Conservation (phyloP, 306 rosid species). For the Senna tora region DNA sequence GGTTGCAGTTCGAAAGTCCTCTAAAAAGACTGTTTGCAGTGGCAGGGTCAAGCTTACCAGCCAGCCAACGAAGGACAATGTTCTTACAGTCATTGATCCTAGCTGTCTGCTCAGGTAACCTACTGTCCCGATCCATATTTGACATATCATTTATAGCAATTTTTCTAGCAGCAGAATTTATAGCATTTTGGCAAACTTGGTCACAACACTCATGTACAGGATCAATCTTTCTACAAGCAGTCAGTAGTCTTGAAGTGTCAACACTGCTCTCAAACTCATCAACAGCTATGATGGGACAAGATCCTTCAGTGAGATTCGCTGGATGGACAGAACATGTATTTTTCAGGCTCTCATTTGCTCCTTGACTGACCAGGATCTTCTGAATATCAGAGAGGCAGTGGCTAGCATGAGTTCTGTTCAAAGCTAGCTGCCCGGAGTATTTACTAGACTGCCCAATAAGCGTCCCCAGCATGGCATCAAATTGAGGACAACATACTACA, state of each 20-base stretch:
- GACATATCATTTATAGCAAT: slow-evolving; percentile 53
- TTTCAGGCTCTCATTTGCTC: slow-evolving; percentile 53
- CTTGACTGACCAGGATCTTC: slow-evolving; percentile 61
- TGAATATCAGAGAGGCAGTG: slow-evolving; percentile 71
- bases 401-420: slow-evolving; percentile 55
- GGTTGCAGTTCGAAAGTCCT: slow-evolving; percentile 70
- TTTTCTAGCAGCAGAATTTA: slow-evolving; percentile 55
- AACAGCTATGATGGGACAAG: slow-evolving; percentile 56
- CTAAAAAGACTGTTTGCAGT: slow-evolving; percentile 57
- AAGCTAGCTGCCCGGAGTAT: slow-evolving; percentile 57
- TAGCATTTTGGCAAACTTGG: slow-evolving; percentile 66
- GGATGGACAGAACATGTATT: slow-evolving; percentile 54
- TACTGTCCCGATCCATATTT: slow-evolving; percentile 36
- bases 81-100: slow-evolving; percentile 59
- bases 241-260: slow-evolving; percentile 58
- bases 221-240: slow-evolving; percentile 66
- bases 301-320: slow-evolving; percentile 58
- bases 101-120: slow-evolving; percentile 34
- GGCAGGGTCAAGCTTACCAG: slow-evolving; percentile 56
- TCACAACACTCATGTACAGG: slow-evolving; percentile 68
- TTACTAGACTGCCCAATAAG: slow-evolving; percentile 69
- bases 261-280: slow-evolving; percentile 60
- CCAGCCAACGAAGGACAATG: slow-evolving; percentile 65
- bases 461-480: slow-evolving; percentile 53
- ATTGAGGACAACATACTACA: slow-evolving; percentile 75